Evolutionary conservation across 176 grass and related monocot species (phyloP), one percentile per base, ranked within the genome.

Genomic region (Calamus simplicifolius): DNA sequence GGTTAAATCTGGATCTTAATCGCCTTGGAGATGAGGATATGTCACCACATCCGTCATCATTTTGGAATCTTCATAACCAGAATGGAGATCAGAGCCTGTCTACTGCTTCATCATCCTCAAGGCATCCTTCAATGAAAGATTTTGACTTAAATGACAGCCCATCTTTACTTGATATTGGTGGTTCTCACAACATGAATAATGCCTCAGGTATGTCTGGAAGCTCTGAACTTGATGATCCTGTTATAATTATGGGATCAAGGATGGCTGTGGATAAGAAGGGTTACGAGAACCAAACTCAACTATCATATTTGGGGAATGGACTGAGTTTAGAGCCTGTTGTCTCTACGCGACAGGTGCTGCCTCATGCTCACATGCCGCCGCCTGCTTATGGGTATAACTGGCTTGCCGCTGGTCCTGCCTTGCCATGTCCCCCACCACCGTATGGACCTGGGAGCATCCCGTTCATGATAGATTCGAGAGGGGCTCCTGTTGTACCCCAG

Each of bases 1-100:
- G 28, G 68, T 7, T 58, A 6, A 51, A 28, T 12, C 18, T 70
- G 31, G 68, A 70, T 18, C 54, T 70, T 15, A 70, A 70, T 70
- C 38, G 48, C 43, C 35, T 59, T 16, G 68, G 55, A 19, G 56
- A 70, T 23, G 68, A 60, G 43, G 68, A 70, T 59, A 16, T 13
- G 19, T 30, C 68, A 18, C 6, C 54, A 18, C 38, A 26, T 28
- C 35, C 43, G 19, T 54, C 27, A 3, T 59, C 56, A 5, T 50
- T 25, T 18, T 59, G 38, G 56, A 70, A 70, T 14, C 3, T 59
- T 48, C 35, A 70, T 28, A 23, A 18, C 27, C 55, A 59, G 25
- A 67, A 67, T 25, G 64, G 50, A 31, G 64, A 67, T 10, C 64
- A 8, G 18, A 54, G 64, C 18, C 28, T 67, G 27, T 56, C 6